Percentiles rank a stretch among this genome's conserved stretches.
Conservation (phyloP, 148 eudicot species). For the Dysphania ambrosioides region DNA sequence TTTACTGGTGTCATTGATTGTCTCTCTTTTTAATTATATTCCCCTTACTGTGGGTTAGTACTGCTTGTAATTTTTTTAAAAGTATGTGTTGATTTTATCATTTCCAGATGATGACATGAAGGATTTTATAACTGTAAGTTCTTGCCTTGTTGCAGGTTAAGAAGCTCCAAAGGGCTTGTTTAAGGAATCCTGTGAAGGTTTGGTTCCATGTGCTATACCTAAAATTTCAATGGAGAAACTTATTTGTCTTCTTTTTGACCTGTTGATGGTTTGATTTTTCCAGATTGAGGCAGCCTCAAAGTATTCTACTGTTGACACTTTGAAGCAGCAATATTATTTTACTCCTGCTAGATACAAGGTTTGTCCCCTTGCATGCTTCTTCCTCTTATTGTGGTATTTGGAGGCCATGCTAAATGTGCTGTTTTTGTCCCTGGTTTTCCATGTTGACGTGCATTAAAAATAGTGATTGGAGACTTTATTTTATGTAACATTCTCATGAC, state of each 20-base stretch:
- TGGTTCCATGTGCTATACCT: slow-evolving; percentile 8
- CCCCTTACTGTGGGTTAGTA: neutral
- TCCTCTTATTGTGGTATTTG: neutral
- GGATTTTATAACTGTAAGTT: neutral
- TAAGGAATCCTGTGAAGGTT: slow-evolving; percentile 89
- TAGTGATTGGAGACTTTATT: neutral
- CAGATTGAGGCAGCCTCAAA: slow-evolving; percentile 77
- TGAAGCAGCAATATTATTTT: slow-evolving; percentile 71
- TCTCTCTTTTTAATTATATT: no score
- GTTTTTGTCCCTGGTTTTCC: neutral
- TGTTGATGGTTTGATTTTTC: slow-evolving; percentile 15
- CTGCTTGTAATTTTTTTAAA: neutral
- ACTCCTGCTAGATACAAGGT: slow-evolving; percentile 83
- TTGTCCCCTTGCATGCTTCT: neutral
- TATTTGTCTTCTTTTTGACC: neutral
- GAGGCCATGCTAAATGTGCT: neutral
- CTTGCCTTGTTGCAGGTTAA: slow-evolving; percentile 49
- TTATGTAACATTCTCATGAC: neutral
- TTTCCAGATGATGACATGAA: neutral
- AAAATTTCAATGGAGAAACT: neutral
- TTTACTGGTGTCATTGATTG: neutral
- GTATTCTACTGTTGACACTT: slow-evolving; percentile 80
- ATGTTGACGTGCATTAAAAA: neutral
- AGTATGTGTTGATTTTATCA: neutral
- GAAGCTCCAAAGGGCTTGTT: slow-evolving; percentile 86